Evolutionary conservation across 2,329 filamentous ascomycete genomes (phyloP).

Genomic region (Aspergillus amoenus): DNA sequence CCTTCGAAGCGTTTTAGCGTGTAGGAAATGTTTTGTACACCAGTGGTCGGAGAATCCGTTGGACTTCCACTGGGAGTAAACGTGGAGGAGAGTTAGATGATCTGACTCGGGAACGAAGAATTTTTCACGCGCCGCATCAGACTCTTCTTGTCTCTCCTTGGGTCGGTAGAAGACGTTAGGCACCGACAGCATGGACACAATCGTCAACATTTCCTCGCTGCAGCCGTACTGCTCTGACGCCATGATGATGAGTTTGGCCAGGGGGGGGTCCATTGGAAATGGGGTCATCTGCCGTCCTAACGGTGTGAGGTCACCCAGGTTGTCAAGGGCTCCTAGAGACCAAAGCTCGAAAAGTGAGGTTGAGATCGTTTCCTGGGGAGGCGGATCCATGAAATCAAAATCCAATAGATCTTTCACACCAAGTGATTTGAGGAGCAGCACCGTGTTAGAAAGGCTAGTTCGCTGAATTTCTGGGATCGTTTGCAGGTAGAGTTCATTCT

Average conservation of each 20-base stretch:
- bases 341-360: conserved; percentile 97
- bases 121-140: conserved; percentile 91
- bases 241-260: conserved; percentile 92
- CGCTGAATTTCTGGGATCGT: conserved; percentile 97
- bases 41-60: conserved; percentile 88
- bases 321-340: conserved; percentile 90
- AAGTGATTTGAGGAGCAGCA: conserved; percentile 88
- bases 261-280: conserved; percentile 95
- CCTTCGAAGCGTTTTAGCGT: conserved; percentile 87
- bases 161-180: conserved; percentile 96
- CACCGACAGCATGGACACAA: conserved; percentile 96
- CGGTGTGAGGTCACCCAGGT: conserved; percentile 84
- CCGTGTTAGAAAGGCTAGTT: conserved; percentile 92
- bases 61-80: conserved; percentile 91
- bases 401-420: conserved; percentile 92
- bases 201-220: conserved; percentile 96
- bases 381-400: conserved; percentile 99
- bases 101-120: conserved; percentile 99
- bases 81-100: conserved; percentile 90
- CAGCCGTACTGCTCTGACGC: conserved; percentile 86
- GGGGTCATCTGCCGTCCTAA: conserved; percentile 92
- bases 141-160: conserved; percentile 94
- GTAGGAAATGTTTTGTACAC: conserved; percentile 91
- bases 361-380: conserved; percentile 94
- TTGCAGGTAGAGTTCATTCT: conserved; percentile 93